Percentiles rank a stretch among this genome's conserved stretches.
Evolutionary conservation across 441 rosid genomes (phyloP).

Genomic region (Brassica hybrid): DNA sequence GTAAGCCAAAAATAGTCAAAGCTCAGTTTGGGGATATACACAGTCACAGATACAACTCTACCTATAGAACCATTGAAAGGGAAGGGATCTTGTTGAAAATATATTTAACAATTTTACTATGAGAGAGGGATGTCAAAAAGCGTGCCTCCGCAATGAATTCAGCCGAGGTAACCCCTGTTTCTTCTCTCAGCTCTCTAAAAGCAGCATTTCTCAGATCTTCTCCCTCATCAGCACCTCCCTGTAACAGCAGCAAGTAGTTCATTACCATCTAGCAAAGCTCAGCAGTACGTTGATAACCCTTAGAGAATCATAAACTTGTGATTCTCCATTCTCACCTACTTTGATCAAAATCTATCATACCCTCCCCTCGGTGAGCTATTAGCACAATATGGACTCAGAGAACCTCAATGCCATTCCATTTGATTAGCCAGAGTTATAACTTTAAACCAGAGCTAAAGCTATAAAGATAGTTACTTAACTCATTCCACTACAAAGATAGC

Average conservation of each 20-base stretch:
- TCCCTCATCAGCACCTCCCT: conserved; percentile 77
- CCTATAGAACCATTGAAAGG: neutral
- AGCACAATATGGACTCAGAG: neutral
- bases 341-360: neutral
- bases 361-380: neutral
- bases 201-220: conserved; percentile 71
- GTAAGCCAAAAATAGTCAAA: conserved; percentile 1
- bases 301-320: neutral
- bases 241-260: neutral
- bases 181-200: conserved; percentile 75
- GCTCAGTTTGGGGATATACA: conserved; percentile 28
- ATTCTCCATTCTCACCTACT: conserved; percentile 3
- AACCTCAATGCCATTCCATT: neutral
- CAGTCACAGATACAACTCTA: neutral
- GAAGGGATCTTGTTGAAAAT: neutral
- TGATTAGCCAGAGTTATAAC: neutral
- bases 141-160: conserved; percentile 72
- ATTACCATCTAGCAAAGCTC: conserved; percentile 1
- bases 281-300: neutral
- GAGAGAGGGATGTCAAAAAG: conserved; percentile 33
- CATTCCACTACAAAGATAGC: conserved; percentile 5
- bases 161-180: conserved; percentile 75
- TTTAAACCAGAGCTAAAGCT: too few species aligned
- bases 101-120: conserved; percentile 28
- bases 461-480: neutral